A percentile compares a stretch with the other conserved stretches of the same genome.
phyloP scores from a whole-genome alignment of 2,329 filamentous ascomycete species.

The Conoideocrella luteorostrata region DNA sequence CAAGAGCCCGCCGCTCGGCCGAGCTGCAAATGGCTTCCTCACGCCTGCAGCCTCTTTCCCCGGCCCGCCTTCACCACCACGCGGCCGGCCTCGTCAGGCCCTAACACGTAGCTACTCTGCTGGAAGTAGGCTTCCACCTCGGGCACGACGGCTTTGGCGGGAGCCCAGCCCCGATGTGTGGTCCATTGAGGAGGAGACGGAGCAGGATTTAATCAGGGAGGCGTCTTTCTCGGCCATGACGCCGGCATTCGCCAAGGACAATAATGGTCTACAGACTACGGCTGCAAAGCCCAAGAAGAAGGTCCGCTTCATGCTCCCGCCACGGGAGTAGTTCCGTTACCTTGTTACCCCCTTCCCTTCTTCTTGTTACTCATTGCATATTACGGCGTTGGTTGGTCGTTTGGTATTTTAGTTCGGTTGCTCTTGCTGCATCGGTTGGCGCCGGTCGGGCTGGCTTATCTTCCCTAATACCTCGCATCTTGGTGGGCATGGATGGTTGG shows the following conservation, averaged over 20 bases:
- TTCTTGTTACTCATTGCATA: conserved; percentile 8
- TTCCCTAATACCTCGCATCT: neutral
- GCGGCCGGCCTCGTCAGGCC: conserved; percentile 6
- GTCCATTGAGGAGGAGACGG: conserved; percentile 53
- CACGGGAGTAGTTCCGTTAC: conserved; percentile 25
- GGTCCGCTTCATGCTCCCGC: conserved; percentile 49
- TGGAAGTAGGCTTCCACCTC: conserved; percentile 21
- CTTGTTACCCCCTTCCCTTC: conserved; percentile 5
- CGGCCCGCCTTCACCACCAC: conserved; percentile 7
- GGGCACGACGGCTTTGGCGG: conserved; percentile 42
- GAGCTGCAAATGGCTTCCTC: conserved; percentile 22
- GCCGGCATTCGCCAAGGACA: conserved; percentile 19
- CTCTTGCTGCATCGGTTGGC: conserved; percentile 4
- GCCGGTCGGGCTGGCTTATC: neutral
- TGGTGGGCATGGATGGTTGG: neutral
- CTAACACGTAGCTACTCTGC: conserved; percentile 5
- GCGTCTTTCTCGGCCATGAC: conserved; percentile 28
- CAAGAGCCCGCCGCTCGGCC: conserved; percentile 26
- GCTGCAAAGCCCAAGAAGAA: conserved; percentile 47
- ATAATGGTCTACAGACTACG: conserved; percentile 22
- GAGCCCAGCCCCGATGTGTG: conserved; percentile 55
- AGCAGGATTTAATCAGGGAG: conserved; percentile 44
- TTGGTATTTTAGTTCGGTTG: neutral
- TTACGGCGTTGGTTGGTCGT: conserved; percentile 6
- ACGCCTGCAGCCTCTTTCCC: conserved; percentile 12